Evolutionary conservation across 306 rosid genomes (phyloP), one percentile per base, ranked within the genome.

Genomic region (Cucumis melo): DNA sequence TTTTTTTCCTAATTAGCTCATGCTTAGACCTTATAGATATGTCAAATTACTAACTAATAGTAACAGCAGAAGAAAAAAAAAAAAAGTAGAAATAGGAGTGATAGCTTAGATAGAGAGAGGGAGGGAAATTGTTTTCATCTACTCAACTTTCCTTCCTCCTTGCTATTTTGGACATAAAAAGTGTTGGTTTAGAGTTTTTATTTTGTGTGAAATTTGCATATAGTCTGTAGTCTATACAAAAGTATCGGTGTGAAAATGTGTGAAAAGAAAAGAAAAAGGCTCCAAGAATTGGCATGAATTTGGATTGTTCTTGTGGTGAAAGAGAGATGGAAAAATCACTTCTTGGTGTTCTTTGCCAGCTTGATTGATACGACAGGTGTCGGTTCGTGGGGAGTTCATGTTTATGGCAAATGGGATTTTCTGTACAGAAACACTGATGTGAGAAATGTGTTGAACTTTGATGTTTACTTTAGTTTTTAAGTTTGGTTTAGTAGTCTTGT

Each of bases 341-440:
- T 14, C 15, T 46, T 71, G 59, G 48, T 71, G 12, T 16, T 16
- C 42, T 46, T 48, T 50, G 75, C 58, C 57, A 46, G 53, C 75
- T 70, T 11, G 36, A 46, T 70, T 70, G 56, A 39, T 46, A 21
- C 17, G 36, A 8, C 76, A 50, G 60, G 42, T 27, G 12, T 24
- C 2, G 57, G 57, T 46, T 23, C 12, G 36, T 23, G 14, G 59
- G 59, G 76, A 72, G 76, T 72, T 72, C 24, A 27, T 72, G 72
- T 72, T 4, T 50, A 50, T 24, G 58, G 16, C 76, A 27, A 16
- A 50, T 72, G 76, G 21, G 21, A 15, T 72, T 71, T 71, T 27
- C 59, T 72, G 76, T 72, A 72, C 76, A 72, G 60, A 44, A 44
- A 48, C 59, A 27, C 50, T 50, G 76, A 71, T 48, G 36, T 70